A percentile compares a stretch with the other conserved stretches of the same genome.
phyloP scores from a whole-genome alignment of 1,284 basidiomycete genomes.

The Melanopsichium pennsylvanicum region DNA sequence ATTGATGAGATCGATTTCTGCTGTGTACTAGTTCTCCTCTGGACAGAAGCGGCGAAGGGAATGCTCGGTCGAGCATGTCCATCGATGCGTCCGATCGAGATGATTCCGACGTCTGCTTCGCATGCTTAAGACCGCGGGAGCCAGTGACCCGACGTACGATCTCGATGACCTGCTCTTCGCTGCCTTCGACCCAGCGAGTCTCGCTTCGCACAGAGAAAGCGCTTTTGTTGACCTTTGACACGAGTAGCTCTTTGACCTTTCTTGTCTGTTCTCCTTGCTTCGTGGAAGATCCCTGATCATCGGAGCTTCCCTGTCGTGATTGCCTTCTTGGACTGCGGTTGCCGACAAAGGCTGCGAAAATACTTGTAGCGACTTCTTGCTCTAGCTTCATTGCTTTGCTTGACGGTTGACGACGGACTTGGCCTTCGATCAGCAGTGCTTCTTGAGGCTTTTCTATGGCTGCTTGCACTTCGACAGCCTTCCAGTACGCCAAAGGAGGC shows the following conservation, averaged over 20 bases:
- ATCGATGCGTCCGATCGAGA: not conserved
- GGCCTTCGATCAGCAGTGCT: not conserved
- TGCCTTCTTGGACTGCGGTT: slow-evolving; percentile 37
- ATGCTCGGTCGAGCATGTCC: slow-evolving; percentile 26
- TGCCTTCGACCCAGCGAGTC: not conserved
- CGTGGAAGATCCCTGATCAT: slow-evolving; percentile 2
- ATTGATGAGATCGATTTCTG: slow-evolving; percentile 7
- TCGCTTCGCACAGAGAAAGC: slow-evolving; percentile 22
- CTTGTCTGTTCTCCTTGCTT: not conserved
- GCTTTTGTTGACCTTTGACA: slow-evolving; percentile 28
- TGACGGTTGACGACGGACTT: slow-evolving; percentile 20
- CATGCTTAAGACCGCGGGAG: not conserved
- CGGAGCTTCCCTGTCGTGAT: slow-evolving; percentile 11
- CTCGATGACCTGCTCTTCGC: slow-evolving; percentile 24
- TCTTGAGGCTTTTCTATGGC: not conserved
- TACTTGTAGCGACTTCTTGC: slow-evolving; percentile 29
- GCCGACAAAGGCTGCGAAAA: slow-evolving; percentile 41
- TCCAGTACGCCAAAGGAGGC: slow-evolving; percentile 21
- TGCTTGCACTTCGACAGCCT: slow-evolving; percentile 25
- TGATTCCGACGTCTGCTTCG: slow-evolving; percentile 3
- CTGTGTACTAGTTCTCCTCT: slow-evolving; percentile 10
- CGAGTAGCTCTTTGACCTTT: slow-evolving; percentile 19
- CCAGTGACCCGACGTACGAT: slow-evolving; percentile 13
- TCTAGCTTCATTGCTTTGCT: slow-evolving; percentile 38
- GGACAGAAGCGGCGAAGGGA: slow-evolving; percentile 30